These are phyloP conservation scores for Inga laurina DNA, from an alignment of 306 rosid genomes.

Conservation along the genomic window DNA sequence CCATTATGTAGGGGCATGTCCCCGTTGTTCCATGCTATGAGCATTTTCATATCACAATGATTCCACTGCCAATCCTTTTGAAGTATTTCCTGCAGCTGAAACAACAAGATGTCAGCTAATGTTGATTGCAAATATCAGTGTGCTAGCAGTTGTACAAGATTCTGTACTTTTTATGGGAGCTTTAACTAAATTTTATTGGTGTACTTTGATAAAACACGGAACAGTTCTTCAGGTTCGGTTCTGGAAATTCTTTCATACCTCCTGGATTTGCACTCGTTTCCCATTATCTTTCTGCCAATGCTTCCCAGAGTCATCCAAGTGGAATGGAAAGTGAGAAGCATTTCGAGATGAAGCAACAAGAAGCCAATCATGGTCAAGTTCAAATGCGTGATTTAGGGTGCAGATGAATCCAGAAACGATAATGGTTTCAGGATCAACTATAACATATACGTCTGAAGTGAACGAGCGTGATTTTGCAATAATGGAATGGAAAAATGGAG, in stretches of 20 bases:
- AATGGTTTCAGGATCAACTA: constrained; percentile 70
- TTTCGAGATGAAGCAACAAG: constrained; percentile 73
- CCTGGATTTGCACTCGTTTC: constrained; percentile 39
- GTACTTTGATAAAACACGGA: background rate
- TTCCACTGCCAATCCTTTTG: constrained; percentile 46
- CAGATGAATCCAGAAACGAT: constrained; percentile 70
- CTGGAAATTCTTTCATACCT: constrained; percentile 58
- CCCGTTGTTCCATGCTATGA: constrained; percentile 83
- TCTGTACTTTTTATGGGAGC: constrained; percentile 5
- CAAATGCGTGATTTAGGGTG: constrained; percentile 57
- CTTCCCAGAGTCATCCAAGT: constrained; percentile 57
- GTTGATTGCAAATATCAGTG: constrained; percentile 16
- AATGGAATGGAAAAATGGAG: constrained; percentile 93
- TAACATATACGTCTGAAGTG: constrained; percentile 61
- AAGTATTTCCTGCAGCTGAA: constrained; percentile 65
- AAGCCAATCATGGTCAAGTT: constrained; percentile 79
- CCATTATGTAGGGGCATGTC: constrained; percentile 71
- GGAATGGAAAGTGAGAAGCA: constrained; percentile 58
- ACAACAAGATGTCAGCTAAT: constrained; percentile 31
- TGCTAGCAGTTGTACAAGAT: background rate
- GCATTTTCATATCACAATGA: constrained; percentile 55
- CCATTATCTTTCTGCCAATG: constrained; percentile 49
- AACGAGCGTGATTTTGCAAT: constrained; percentile 59
- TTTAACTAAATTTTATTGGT: background rate
- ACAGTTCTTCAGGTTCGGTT: constrained; percentile 19